Conservation (phyloP, 2,329 filamentous ascomycete genomes). For the Dothideomycetes sp. region DNA sequence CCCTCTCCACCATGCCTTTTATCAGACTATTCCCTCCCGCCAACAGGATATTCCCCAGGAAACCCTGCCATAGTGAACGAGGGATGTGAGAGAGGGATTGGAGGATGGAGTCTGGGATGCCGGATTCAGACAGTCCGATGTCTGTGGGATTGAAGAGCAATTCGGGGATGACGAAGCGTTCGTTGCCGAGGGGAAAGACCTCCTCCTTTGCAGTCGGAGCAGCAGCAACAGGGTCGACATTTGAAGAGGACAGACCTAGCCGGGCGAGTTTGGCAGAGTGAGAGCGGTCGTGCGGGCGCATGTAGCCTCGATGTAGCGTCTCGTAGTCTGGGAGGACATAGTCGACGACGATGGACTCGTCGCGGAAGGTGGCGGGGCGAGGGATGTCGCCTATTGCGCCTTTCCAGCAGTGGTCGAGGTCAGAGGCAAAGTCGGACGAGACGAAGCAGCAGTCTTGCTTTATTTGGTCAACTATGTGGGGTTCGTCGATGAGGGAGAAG, state of each 20-base stretch:
- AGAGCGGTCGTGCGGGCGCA: slow-evolving; percentile 66
- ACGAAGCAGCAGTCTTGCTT: slow-evolving; percentile 87
- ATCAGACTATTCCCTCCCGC: slow-evolving; percentile 79
- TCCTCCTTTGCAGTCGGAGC: slow-evolving; percentile 49
- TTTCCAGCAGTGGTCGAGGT: slow-evolving; percentile 70
- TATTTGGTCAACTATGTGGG: slow-evolving; percentile 88
- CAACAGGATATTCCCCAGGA: slow-evolving; percentile 78
- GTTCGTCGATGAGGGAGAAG: slow-evolving; percentile 92
- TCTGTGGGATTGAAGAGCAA: slow-evolving; percentile 79
- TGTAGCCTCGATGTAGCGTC: slow-evolving; percentile 51
- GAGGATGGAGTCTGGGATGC: slow-evolving; percentile 71
- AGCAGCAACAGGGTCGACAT: slow-evolving; percentile 7
- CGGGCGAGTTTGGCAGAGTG: slow-evolving; percentile 43
- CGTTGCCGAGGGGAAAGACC: slow-evolving; percentile 76
- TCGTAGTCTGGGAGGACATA: slow-evolving; percentile 83
- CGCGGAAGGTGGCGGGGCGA: slow-evolving; percentile 41
- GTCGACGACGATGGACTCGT: slow-evolving; percentile 62
- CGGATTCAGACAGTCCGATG: slow-evolving; percentile 72
- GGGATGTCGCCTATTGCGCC: slow-evolving; percentile 60
- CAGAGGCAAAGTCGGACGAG: slow-evolving; percentile 59
- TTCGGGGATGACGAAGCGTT: slow-evolving; percentile 84
- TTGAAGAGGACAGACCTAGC: slow-evolving; percentile 18
- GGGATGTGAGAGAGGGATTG: slow-evolving; percentile 67
- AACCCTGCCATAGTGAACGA: slow-evolving; percentile 68
- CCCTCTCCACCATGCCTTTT: slow-evolving; percentile 66